These are phyloP conservation scores for Aspergillus diversus DNA, from an alignment of 495 filamentous ascomycete genomes.

Conservation along the genomic window DNA sequence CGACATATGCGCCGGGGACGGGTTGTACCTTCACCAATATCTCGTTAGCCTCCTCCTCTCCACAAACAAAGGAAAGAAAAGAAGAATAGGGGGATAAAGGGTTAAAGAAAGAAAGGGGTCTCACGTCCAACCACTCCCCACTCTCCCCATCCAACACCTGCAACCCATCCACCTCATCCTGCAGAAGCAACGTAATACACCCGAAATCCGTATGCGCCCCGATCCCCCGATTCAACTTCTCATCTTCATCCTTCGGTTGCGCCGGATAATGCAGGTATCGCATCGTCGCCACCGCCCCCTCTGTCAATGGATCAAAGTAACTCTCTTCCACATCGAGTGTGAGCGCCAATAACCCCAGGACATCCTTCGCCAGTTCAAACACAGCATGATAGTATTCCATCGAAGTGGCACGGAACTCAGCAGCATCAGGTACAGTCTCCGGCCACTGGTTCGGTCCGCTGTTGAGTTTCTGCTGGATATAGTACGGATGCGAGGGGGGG, in stretches of 20 bases:
- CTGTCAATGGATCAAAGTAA: slow-evolving; percentile 37
- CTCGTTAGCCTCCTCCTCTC: slow-evolving; percentile 21
- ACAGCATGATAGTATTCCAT: slow-evolving; percentile 53
- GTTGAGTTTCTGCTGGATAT: slow-evolving; percentile 37
- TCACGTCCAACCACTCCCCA: slow-evolving; percentile 47
- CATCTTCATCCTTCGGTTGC: slow-evolving; percentile 45
- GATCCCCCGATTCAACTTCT: slow-evolving; percentile 42
- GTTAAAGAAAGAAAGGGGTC: slow-evolving; percentile 28
- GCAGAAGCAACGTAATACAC: slow-evolving; percentile 49
- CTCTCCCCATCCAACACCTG: slow-evolving; percentile 57
- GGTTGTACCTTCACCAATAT: slow-evolving; percentile 44
- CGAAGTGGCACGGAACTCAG: slow-evolving; percentile 49
- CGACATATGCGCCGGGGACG: slow-evolving; percentile 52
- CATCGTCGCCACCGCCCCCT: slow-evolving; percentile 46
- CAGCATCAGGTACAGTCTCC: slow-evolving; percentile 37
- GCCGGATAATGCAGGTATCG: slow-evolving; percentile 48
- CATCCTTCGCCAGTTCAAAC: slow-evolving; percentile 37
- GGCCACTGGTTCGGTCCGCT: slow-evolving; percentile 57
- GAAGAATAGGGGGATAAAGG: no score
- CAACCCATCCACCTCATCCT: slow-evolving; percentile 51
- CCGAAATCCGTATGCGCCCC: slow-evolving; percentile 55
- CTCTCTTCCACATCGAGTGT: slow-evolving; percentile 38
- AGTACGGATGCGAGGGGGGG: slow-evolving; percentile 43
- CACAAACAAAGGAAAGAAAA: background rate
- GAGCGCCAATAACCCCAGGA: slow-evolving; percentile 33